These are phyloP conservation scores for Pyracantha coccinea DNA, from an alignment of 331 rosid species.

Conservation along the genomic window DNA sequence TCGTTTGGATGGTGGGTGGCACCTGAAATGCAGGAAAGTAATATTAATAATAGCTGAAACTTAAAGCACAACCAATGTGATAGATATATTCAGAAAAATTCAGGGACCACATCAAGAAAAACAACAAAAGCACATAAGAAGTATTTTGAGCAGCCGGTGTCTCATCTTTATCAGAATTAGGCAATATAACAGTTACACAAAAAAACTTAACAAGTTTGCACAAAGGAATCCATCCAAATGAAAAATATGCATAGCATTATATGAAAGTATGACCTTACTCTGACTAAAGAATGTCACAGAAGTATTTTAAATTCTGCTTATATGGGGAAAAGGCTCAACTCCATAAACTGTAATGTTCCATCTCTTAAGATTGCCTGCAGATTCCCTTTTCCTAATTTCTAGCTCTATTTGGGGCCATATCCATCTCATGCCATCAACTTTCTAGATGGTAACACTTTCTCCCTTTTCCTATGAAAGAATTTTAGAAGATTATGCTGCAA, in stretches of 20 bases:
- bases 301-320: background rate
- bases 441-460: background rate
- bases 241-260: background rate
- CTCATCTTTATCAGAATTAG: background rate
- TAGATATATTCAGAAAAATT: background rate
- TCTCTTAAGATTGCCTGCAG: background rate
- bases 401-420: background rate
- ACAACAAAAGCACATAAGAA: background rate
- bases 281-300: background rate
- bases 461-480: background rate
- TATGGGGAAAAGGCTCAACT: background rate
- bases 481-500: background rate
- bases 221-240: background rate
- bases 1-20: constrained; percentile 31
- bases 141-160: background rate
- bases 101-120: background rate
- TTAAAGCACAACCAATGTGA: background rate
- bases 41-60: background rate
- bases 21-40: constrained; percentile 34
- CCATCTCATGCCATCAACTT: background rate
- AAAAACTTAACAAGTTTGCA: background rate
- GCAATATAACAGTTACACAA: background rate
- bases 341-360: background rate
- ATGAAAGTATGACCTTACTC: background rate
- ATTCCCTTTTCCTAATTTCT: background rate